Base-by-base conservation (phyloP, 768 basidiomycete species). In the Russula lepida region DNA sequence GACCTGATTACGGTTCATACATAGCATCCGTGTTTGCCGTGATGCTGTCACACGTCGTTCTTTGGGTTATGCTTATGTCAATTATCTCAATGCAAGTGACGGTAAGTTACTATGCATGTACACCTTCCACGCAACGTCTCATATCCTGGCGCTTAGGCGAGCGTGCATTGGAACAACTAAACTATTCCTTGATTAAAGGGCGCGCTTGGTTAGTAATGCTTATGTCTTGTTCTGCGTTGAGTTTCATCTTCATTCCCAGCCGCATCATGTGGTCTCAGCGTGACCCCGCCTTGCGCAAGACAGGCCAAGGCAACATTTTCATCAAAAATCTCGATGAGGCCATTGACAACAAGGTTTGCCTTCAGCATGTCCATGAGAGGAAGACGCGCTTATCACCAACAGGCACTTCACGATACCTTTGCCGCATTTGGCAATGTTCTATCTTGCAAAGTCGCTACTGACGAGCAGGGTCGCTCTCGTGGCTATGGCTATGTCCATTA, bases 231-330 rank as follows among this genome's bases (percentile, higher is more conserved):
- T 48, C 25, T 41, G 30, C 39, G 17, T 21, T 27, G 44, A 43
- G 21, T 52, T 21, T 60, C 46, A 63, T 61, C 23, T 54, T 59
- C 27, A 11, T 53, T n/a, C 60, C n/a, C 35, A 92, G 90, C 81
- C 92, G 97, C 70, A 99, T 99, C 82, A 99, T 99, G 97, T 98
- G 97, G 95, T 98, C 95, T 71, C 97, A 98, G 83, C 92, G 97
- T 74, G 97, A 98, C 79, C 97, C 97, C 62, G 92, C 94, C 68
- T 86, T 99, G 72, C 91, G 97, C 76, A 98, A 98, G 85, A 98
- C 94, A 66, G 94, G 94, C 66, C 94, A 98, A 78, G 97, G 97
- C 75, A 99, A 99, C 75, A 93, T 99, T 72, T 99, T 99, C 80
- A 98, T 99, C 78, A 99, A 99, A 80, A 99, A 99, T 78, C 78